These are phyloP conservation scores for Acanthochlamys bracteata DNA, from an alignment of 106 monocot genomes.

Conservation along the genomic window DNA sequence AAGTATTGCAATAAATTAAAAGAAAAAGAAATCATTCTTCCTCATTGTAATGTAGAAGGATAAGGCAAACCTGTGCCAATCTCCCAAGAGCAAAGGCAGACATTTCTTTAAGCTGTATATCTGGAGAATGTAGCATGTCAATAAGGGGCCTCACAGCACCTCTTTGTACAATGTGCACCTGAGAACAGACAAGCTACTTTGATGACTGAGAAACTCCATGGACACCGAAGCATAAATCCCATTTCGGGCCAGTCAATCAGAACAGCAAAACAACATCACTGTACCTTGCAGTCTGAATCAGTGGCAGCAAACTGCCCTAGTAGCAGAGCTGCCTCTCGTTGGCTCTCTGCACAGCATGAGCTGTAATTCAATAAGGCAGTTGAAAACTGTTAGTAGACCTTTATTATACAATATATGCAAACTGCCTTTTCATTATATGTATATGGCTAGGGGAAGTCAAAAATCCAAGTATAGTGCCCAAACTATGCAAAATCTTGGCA, in stretches of 20 bases:
- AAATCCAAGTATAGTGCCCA: not conserved
- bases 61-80: slow-evolving; percentile 73
- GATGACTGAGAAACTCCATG: too few relatives aligned
- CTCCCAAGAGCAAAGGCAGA: slow-evolving; percentile 99
- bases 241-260: too few relatives aligned
- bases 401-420: too few relatives aligned
- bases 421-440: too few relatives aligned
- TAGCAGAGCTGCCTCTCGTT: slow-evolving; percentile 94
- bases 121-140: slow-evolving; percentile 92
- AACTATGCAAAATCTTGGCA: too few relatives aligned
- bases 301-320: slow-evolving; percentile 98
- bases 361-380: slow-evolving; percentile 33
- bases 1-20: too few relatives aligned
- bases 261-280: too few relatives aligned
- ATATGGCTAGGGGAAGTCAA: not conserved
- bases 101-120: slow-evolving; percentile 95
- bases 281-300: slow-evolving; percentile 99
- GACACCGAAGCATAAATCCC: too few relatives aligned
- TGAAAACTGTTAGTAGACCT: too few relatives aligned
- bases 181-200: slow-evolving; percentile 14
- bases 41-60: not conserved
- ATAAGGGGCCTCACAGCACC: slow-evolving; percentile 85
- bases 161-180: slow-evolving; percentile 96
- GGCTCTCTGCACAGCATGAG: slow-evolving; percentile 88
- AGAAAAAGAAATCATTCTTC: too few relatives aligned